Evolutionary conservation across 2,329 filamentous ascomycete species (phyloP).

Genomic region (Cylindrodendrum hubeiense): DNA sequence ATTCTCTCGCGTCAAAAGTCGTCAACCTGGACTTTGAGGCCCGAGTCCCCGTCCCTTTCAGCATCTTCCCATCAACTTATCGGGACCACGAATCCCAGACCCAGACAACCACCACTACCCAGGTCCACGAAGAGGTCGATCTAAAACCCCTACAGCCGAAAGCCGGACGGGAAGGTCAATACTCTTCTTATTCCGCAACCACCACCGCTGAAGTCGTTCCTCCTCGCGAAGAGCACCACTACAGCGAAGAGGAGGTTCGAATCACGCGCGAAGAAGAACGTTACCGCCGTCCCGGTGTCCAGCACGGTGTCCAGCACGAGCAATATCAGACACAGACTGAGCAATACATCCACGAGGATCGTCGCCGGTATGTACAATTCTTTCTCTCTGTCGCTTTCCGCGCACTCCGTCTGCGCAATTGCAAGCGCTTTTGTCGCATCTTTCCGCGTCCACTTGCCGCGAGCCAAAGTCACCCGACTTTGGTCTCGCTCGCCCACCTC

Average conservation of each 20-base stretch:
- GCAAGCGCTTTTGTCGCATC: slow-evolving; percentile 1
- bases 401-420: neutral
- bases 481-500: neutral
- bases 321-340: slow-evolving; percentile 46
- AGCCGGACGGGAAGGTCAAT: slow-evolving; percentile 98
- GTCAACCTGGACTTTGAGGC: slow-evolving; percentile 99
- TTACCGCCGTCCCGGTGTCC: slow-evolving; percentile 78
- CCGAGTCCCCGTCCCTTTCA: slow-evolving; percentile 98
- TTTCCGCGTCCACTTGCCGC: neutral
- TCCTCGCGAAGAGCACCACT: slow-evolving; percentile 72
- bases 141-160: slow-evolving; percentile 80
- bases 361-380: slow-evolving; percentile 56
- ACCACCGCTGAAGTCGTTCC: slow-evolving; percentile 71
- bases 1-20: slow-evolving; percentile 79
- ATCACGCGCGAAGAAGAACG: slow-evolving; percentile 84
- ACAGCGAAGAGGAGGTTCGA: slow-evolving; percentile 86
- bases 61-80: slow-evolving; percentile 99
- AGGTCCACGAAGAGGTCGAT: slow-evolving; percentile 85
- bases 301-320: slow-evolving; percentile 53
- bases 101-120: slow-evolving; percentile 67
- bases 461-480: neutral
- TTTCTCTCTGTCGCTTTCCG: slow-evolving; percentile 15
- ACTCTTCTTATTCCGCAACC: slow-evolving; percentile 78
- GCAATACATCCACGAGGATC: slow-evolving; percentile 60
- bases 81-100: slow-evolving; percentile 67